A percentile compares a stretch with the other conserved stretches of the same genome.
These are phyloP conservation scores for Aspergillus olivimuriae DNA, from an alignment of 495 filamentous ascomycete genomes.

Conservation along the genomic window DNA sequence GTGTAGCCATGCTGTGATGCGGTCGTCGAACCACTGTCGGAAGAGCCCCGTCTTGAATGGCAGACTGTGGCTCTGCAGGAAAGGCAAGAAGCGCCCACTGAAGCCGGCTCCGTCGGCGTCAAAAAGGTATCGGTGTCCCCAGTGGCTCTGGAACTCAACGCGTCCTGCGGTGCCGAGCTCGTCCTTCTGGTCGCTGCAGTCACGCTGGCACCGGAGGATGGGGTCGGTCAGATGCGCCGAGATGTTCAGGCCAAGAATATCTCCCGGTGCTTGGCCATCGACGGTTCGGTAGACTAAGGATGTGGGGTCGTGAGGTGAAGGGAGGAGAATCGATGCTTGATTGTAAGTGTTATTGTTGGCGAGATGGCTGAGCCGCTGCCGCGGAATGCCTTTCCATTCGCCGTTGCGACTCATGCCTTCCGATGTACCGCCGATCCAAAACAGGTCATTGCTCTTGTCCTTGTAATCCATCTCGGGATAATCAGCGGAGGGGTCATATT, in stretches of 20 bases:
- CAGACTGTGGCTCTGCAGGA: conserved; percentile 55
- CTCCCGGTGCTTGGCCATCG: conserved; percentile 22
- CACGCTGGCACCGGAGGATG: conserved; percentile 45
- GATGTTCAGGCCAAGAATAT: conserved; percentile 23
- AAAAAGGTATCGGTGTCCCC: conserved; percentile 58
- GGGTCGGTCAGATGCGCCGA: conserved; percentile 44
- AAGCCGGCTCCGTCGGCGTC: conserved; percentile 68
- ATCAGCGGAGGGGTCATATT: conserved; percentile 31
- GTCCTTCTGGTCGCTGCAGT: conserved; percentile 43
- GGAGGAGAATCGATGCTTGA: conserved; percentile 37
- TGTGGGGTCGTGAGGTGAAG: conserved; percentile 13
- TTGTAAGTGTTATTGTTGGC: conserved; percentile 45
- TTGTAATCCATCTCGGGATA: conserved; percentile 34
- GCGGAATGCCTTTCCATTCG: conserved; percentile 53
- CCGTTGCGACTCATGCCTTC: conserved; percentile 49
- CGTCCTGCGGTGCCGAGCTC: conserved; percentile 43
- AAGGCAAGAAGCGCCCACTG: conserved; percentile 54
- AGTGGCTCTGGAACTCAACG: conserved; percentile 52
- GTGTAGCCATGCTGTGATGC: conserved; percentile 67
- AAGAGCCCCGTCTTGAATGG: conserved; percentile 63
- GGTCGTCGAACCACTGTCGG: conserved; percentile 67
- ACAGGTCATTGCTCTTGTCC: conserved; percentile 41
- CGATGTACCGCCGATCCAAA: conserved; percentile 49
- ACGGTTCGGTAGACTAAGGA: conserved; percentile 36
- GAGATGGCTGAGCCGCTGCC: conserved; percentile 51